A percentile compares a stretch with the other conserved stretches of the same genome.
phyloP scores from a whole-genome alignment of 2,329 filamentous ascomycete genomes.

The Dactylellina drechsleri region DNA sequence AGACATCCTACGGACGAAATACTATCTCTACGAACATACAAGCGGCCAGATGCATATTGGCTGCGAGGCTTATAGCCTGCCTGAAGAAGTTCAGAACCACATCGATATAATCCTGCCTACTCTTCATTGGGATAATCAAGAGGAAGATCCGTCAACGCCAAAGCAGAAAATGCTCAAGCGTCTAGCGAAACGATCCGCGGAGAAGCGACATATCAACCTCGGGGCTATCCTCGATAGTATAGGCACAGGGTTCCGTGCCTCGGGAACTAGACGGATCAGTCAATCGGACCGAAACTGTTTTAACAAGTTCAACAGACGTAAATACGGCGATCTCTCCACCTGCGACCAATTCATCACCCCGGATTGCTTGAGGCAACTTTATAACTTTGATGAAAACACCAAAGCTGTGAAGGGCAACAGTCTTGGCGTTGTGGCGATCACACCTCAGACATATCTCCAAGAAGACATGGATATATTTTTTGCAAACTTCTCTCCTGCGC shows the following conservation, averaged over 20 bases:
- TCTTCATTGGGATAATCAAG: slow-evolving; percentile 61
- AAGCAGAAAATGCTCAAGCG: slow-evolving; percentile 41
- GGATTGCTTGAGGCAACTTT: slow-evolving; percentile 67
- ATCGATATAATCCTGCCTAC: slow-evolving; percentile 64
- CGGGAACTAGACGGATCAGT: slow-evolving; percentile 29
- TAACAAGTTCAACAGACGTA: slow-evolving; percentile 34
- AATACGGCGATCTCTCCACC: slow-evolving; percentile 26
- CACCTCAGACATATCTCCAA: slow-evolving; percentile 67
- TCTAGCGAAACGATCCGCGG: slow-evolving; percentile 33
- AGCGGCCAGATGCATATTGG: slow-evolving; percentile 61
- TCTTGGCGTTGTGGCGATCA: slow-evolving; percentile 68
- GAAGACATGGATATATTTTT: slow-evolving; percentile 66
- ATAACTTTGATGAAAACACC: slow-evolving; percentile 57
- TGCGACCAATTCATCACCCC: slow-evolving; percentile 70
- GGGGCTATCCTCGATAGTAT: slow-evolving; percentile 42
- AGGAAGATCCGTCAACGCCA: slow-evolving; percentile 24
- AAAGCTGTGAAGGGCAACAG: slow-evolving; percentile 63
- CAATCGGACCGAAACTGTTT: slow-evolving; percentile 24
- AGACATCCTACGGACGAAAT: slow-evolving; percentile 31
- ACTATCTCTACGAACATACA: slow-evolving; percentile 49
- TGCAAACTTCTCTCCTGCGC: slow-evolving; percentile 62
- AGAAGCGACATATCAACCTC: slow-evolving; percentile 6
- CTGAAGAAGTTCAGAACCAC: slow-evolving; percentile 61
- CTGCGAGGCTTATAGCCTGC: slow-evolving; percentile 63
- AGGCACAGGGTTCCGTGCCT: slow-evolving; percentile 33